Conservation (phyloP, 1,284 basidiomycete genomes). For the Ceratobasidium sp. region DNA sequence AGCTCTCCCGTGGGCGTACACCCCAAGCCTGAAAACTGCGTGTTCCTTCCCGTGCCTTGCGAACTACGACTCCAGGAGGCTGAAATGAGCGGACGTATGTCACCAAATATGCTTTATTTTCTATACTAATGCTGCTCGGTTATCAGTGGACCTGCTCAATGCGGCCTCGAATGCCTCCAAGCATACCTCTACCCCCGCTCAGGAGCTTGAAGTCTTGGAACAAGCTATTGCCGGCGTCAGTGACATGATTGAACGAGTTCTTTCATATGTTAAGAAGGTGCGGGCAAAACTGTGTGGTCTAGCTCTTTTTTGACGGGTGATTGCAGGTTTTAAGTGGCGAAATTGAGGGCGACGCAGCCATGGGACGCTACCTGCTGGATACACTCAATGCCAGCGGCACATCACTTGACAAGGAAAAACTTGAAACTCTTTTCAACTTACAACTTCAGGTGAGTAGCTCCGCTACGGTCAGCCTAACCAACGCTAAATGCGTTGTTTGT, state of each 20-base stretch:
- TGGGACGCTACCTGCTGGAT: conserved; percentile 94
- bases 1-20: conserved; percentile 87
- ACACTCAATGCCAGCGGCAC: conserved; percentile 80
- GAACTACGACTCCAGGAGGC: conserved; percentile 84
- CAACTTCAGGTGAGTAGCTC: conserved; percentile 73
- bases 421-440: conserved; percentile 70
- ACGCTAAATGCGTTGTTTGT: conserved; percentile 4
- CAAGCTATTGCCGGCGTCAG: conserved; percentile 78
- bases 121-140: background rate
- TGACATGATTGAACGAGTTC: conserved; percentile 86
- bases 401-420: conserved; percentile 75
- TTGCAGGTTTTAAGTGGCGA: conserved; percentile 71
- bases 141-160: conserved; percentile 43
- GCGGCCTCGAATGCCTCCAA: conserved; percentile 35
- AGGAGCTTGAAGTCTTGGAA: conserved; percentile 79
- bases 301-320: background rate
- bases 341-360: conserved; percentile 84
- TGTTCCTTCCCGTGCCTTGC: conserved; percentile 90
- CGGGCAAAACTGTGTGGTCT: background rate
- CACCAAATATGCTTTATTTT: conserved; percentile 17
- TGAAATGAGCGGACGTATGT: conserved; percentile 88
- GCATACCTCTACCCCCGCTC: conserved; percentile 59
- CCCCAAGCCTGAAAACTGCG: conserved; percentile 91
- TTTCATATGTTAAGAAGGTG: conserved; percentile 89
- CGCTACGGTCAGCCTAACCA: conserved; percentile 45